Conservation (phyloP, 2,329 filamentous ascomycete species). For the Chaetomium sp. region DNA sequence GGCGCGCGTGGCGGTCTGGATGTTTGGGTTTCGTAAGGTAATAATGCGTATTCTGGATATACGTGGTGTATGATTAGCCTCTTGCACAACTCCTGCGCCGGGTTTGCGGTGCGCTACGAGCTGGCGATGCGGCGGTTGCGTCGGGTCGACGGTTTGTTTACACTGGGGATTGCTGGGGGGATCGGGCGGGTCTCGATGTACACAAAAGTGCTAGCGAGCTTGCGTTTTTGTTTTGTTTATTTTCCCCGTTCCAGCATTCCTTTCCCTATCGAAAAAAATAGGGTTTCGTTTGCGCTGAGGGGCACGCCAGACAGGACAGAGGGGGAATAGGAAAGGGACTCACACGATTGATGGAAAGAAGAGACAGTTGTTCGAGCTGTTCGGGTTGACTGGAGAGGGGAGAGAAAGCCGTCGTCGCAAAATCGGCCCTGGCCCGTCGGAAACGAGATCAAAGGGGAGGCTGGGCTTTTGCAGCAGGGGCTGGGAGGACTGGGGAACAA, state of each 20-base stretch:
- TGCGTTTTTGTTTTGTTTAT: too few relatives aligned
- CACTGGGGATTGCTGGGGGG: constrained; percentile 13
- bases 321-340: background rate
- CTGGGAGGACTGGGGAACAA: constrained; percentile 7
- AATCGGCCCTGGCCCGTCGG: constrained; percentile 11
- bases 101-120: constrained; percentile 11
- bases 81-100: constrained; percentile 1
- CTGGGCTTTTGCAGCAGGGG: constrained; percentile 19
- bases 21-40: too few relatives aligned
- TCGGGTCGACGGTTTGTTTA: constrained; percentile 29
- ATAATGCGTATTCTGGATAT: too few relatives aligned
- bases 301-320: background rate
- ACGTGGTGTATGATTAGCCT: constrained; percentile 5
- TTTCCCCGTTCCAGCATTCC: background rate
- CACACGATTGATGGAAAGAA: constrained; percentile 10
- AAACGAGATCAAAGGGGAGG: constrained; percentile 19
- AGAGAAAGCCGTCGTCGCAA: constrained; percentile 13
- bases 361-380: constrained; percentile 2
- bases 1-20: background rate
- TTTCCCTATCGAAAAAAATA: background rate
- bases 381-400: constrained; percentile 11
- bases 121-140: constrained; percentile 18
- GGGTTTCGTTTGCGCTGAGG: background rate
- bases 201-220: background rate
- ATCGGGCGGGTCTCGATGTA: constrained; percentile 13